Base-by-base conservation (phyloP, 192 early-diverging fungal species). In the Dissophora ornata region DNA sequence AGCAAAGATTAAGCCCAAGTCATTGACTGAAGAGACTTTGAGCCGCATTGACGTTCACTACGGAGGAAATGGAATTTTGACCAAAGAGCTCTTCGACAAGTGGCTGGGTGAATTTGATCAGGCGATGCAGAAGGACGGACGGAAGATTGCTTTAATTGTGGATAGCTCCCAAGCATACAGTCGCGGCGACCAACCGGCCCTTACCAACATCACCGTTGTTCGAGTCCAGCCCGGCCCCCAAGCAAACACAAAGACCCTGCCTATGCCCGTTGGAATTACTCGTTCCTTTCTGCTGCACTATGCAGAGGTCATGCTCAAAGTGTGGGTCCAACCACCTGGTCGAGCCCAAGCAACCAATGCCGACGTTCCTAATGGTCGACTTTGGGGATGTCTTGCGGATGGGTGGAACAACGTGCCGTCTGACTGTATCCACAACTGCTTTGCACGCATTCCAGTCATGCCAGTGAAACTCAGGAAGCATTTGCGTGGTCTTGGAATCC, bases 241-340 rank as follows among this genome's bases (percentile, higher is more conserved):
- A n/a, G 21, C 60, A 30, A 62, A 46, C 2, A 40, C 60, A 1
- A 1, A 40, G 8, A 62, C 48, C 9, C 48, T 51, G 28, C 60
- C 48, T 26, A 2, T 62, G 15, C 48, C 50, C 30, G 60, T 24
- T 28, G 49, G 60, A 19, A n/a, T 40, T 24, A 51, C 51, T 28
- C 60, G 48, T 4, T 62, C 48, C 6, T 62, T 62, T 34, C 50
- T 51, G 21, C 29, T 25, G 0, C 30, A 40, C 5, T 62, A 62
- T 13, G 25, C 33, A 10, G 22, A 51, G 22, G 4, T 41, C 0
- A 50, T 50, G 48, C 29, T 62, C 6, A 22, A 62, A 30, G 34
- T 58, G 2, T 25, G 3, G 2, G 28, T 5, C 7, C 18, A 12
- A 19, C 25, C 13, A 18, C 45, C 15, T 33, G 45, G 4, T 4